Base-by-base conservation (phyloP, 2,329 filamentous ascomycete genomes). In the Phaeomoniella chlamydospora region DNA sequence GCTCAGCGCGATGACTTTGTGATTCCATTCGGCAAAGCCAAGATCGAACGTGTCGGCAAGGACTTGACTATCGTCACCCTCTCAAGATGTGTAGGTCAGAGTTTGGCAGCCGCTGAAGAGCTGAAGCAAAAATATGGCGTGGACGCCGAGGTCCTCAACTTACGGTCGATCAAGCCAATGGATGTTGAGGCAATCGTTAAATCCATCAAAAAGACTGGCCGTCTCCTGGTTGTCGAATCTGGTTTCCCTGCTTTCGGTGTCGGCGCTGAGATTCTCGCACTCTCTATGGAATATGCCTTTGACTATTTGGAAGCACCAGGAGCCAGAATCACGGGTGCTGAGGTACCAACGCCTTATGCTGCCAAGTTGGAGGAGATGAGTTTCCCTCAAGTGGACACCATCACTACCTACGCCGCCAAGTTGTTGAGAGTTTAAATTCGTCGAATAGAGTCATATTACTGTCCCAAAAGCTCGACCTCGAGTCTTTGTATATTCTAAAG, bases 171-270 rank as follows among this genome's bases (percentile, higher is more conserved):
- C 66, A 98, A 96, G 73, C 90, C 90, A 31, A 74, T 98, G 47
- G 90, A 98, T 54, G 72, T 98, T 41, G 87, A 96, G 63, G 73
- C 85, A 47, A 96, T 98, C 53, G 71, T 96, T 62, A 86, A 92
- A 61, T 94, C 87, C 10, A 79, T 98, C 58, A 96, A 98, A 82
- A 98, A 98, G 80, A 98, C 90, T 13, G 80, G 83, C 58, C 82
- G 80, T 54, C 75, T 98, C 43, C 72, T 98, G 59, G 77, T 77
- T 30, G 85, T 98, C 49, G 88, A 96, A 66, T 94, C 86, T 39
- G 90, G 88, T 45, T 98, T 87, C 75, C 90, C 90, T 44, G 83
- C 84, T 53, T 98, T 87, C 56, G 90, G 90, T 58, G 85, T 98
- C 48, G 74, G 79, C 40, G 74, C 88, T 39, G 90, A 98, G 68